phyloP scores from a whole-genome alignment of 2,329 filamentous ascomycete genomes.

The Tolypocladium amazonense region DNA sequence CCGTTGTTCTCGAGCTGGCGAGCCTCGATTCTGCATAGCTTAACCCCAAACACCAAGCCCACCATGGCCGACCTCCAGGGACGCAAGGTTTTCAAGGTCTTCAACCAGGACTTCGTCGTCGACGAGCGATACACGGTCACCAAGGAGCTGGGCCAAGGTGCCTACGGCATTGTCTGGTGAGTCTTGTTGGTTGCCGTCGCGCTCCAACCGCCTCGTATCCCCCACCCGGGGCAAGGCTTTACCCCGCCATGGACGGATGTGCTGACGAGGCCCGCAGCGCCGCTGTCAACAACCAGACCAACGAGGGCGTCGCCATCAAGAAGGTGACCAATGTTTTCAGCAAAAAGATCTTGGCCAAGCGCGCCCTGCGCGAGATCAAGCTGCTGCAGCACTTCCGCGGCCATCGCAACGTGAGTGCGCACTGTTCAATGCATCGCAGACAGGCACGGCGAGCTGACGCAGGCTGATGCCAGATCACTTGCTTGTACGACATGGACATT shows the following conservation, averaged over 20 bases:
- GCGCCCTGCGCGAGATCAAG: constrained; percentile 96
- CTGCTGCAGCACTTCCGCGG: constrained; percentile 94
- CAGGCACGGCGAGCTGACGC: neutral
- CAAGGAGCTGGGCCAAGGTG: constrained; percentile 95
- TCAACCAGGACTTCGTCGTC: constrained; percentile 98
- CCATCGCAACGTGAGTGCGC: constrained; percentile 62
- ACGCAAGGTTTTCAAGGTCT: constrained; percentile 97
- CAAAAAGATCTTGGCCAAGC: constrained; percentile 99
- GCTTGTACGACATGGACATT: constrained; percentile 99
- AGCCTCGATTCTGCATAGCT: neutral
- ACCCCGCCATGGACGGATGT: constrained; percentile 12
- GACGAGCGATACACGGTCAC: constrained; percentile 98
- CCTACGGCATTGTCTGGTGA: constrained; percentile 98
- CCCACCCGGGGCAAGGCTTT: constrained; percentile 8
- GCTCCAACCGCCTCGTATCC: constrained; percentile 3
- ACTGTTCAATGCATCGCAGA: neutral
- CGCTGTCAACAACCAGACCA: constrained; percentile 80
- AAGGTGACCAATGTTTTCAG: constrained; percentile 99
- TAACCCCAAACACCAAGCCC: constrained; percentile 1
- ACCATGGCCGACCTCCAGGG: constrained; percentile 31
- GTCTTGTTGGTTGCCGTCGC: constrained; percentile 9
- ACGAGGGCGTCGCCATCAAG: constrained; percentile 95
- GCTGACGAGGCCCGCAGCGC: constrained; percentile 47
- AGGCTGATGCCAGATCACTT: constrained; percentile 64
- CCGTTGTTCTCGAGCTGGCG: neutral